A percentile compares a stretch with the other conserved stretches of the same genome.
Conservation (phyloP, 208 protist genomes). For the Leishmania tarentolae region DNA sequence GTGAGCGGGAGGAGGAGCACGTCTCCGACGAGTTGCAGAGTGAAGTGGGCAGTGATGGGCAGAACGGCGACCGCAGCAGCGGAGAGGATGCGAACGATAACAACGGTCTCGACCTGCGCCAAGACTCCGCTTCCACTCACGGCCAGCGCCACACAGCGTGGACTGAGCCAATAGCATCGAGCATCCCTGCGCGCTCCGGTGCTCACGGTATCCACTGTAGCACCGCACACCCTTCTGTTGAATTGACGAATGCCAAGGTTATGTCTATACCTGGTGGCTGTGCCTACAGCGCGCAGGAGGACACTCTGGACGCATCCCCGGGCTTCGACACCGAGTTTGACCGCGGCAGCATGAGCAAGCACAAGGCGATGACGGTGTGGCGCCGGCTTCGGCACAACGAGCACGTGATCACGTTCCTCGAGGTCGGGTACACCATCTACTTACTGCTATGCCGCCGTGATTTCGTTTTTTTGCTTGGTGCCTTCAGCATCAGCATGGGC, state of each 20-base stretch:
- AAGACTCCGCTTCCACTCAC: background rate
- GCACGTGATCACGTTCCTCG: slow-evolving; percentile 38
- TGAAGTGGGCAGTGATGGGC: slow-evolving; percentile 7
- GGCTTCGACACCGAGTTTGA: slow-evolving; percentile 18
- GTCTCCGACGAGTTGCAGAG: slow-evolving; percentile 7
- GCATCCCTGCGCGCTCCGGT: background rate
- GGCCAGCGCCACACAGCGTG: background rate
- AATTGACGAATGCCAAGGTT: background rate
- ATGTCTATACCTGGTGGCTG: slow-evolving; percentile 3
- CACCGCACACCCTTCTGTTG: background rate
- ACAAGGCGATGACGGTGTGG: slow-evolving; percentile 28
- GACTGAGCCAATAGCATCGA: slow-evolving; percentile 4
- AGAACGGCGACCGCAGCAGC: background rate
- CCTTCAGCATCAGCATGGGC: slow-evolving; percentile 71
- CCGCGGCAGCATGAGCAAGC: slow-evolving; percentile 28
- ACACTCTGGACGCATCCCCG: slow-evolving; percentile 13
- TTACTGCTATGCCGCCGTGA: slow-evolving; percentile 41
- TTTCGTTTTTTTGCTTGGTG: slow-evolving; percentile 58
- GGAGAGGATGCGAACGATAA: background rate
- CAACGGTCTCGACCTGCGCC: background rate
- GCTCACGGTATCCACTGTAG: background rate
- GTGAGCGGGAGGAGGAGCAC: slow-evolving; percentile 14
- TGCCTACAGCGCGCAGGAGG: slow-evolving; percentile 8
- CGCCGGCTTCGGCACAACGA: slow-evolving; percentile 23
- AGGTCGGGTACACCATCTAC: slow-evolving; percentile 47